Conservation (phyloP, 257 asterid genomes). For the Mitragyna speciosa region DNA sequence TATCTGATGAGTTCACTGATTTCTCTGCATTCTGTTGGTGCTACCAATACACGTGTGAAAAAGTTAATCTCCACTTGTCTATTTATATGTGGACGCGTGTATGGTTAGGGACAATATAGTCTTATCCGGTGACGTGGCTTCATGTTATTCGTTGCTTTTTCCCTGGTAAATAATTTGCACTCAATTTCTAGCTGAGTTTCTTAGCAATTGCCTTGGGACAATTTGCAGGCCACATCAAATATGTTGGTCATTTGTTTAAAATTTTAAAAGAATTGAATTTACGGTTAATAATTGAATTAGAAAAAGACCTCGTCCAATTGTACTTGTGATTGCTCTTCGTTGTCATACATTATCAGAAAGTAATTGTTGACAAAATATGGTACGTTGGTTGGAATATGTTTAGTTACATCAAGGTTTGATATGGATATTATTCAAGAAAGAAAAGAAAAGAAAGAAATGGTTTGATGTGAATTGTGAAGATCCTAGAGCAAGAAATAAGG, state of each 20-base stretch:
- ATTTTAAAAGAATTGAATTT: no score
- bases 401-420: background rate
- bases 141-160: conserved; percentile 16
- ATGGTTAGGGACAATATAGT: conserved; percentile 21
- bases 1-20: background rate
- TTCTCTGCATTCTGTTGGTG: conserved; percentile 1
- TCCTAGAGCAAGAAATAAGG: background rate
- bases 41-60: conserved; percentile 21
- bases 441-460: no score
- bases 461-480: background rate
- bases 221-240: no score
- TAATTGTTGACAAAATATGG: conserved; percentile 3
- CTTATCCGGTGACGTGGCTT: conserved; percentile 21
- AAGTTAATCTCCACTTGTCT: background rate
- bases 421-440: background rate
- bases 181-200: no score
- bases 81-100: conserved; percentile 22
- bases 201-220: no score
- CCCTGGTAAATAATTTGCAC: background rate
- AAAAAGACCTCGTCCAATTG: no score
- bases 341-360: background rate
- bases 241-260: no score
- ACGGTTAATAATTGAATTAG: no score
- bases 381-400: background rate
- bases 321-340: no score